Base-by-base conservation (phyloP, 2,329 filamentous ascomycete species). In the Ophiostoma himal-ulmi region DNA sequence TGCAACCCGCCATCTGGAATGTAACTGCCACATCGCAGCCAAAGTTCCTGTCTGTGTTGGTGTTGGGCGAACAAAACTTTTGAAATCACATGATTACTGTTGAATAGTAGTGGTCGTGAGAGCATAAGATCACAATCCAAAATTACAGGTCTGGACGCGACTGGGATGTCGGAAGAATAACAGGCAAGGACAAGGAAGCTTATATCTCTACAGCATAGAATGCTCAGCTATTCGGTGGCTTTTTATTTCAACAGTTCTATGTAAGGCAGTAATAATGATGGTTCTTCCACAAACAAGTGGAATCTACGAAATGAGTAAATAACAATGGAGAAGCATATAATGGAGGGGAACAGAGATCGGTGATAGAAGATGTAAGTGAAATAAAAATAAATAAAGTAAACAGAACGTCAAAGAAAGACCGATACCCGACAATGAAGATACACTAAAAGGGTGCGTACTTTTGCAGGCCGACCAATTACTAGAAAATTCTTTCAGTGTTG, bases 131-230 rank as follows among this genome's bases (percentile, higher is more conserved):
- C 22, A 26, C 13, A 5, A 1, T 10, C 8, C 14, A 57, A 8
- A 20, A 48, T 20, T n/a, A 20, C 44, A 48, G 20, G 44, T 7
- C 44, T 7, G 44, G n/a, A 48, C 44, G 17, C 8, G 22, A 26
- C 52, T 57, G n/a, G 52, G 52, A 26, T 57, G 22, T 17, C 52
- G 52, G 52, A 57, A 17, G 10, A 57, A 26, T 57, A 57, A 44
- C 39, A 44, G 39, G 22, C n/a, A 57, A n/a, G n/a, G 52, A 57
- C 52, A 57, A 57, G 52, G n/a, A 57, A 57, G 52, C 52, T 57
- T 57, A 17, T 26, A 54, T 44, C 14, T 44, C 39, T 11, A 44
- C 39, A 44, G 39, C 30, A 30, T 30, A 30, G 30, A 30, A 30
- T 30, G 30, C 30, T 30, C 30, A 30, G 30, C 3, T 30, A 30